These are phyloP conservation scores for Dictyostelium firmibasis DNA, from an alignment of 78 protist species.

Conservation along the genomic window DNA sequence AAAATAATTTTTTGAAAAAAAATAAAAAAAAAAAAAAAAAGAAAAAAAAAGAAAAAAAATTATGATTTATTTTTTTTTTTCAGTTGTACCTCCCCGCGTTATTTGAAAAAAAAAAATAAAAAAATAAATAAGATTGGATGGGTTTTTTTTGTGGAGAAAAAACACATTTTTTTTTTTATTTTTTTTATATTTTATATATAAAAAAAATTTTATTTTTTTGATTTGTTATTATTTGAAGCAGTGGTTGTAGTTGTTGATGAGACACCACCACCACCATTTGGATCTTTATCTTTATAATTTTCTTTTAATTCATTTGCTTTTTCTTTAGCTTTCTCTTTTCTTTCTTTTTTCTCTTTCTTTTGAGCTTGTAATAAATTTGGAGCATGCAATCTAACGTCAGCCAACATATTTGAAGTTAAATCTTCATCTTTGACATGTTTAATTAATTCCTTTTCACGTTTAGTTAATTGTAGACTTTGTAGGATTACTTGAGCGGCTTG, in stretches of 20 bases:
- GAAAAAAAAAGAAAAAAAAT: too few relatives aligned
- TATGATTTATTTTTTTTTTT: too few relatives aligned
- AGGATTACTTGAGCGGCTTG: slow-evolving; percentile 36
- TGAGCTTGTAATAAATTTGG: slow-evolving; percentile 43
- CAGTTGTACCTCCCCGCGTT: background rate
- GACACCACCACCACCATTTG: background rate
- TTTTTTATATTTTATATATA: background rate
- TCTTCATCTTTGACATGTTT: slow-evolving; percentile 68
- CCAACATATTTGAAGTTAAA: slow-evolving; percentile 65
- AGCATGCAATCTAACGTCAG: slow-evolving; percentile 57
- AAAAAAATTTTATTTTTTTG: background rate
- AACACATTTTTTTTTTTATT: background rate
- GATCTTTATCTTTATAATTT: slow-evolving; percentile 13
- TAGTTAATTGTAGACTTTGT: background rate
- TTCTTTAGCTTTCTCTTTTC: slow-evolving; percentile 40
- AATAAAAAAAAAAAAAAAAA: too few relatives aligned
- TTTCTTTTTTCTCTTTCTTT: slow-evolving; percentile 48
- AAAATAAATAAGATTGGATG: too few relatives aligned
- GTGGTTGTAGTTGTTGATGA: background rate
- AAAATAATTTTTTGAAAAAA: background rate
- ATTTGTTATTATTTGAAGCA: background rate
- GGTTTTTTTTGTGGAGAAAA: too few relatives aligned
- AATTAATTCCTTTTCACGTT: slow-evolving; percentile 61
- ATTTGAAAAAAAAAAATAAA: background rate
- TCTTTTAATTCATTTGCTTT: slow-evolving; percentile 41